A percentile compares a stretch with the other conserved stretches of the same genome.
Conservation (phyloP, 1,284 basidiomycete genomes). For the Paramarasmius palmivorus region DNA sequence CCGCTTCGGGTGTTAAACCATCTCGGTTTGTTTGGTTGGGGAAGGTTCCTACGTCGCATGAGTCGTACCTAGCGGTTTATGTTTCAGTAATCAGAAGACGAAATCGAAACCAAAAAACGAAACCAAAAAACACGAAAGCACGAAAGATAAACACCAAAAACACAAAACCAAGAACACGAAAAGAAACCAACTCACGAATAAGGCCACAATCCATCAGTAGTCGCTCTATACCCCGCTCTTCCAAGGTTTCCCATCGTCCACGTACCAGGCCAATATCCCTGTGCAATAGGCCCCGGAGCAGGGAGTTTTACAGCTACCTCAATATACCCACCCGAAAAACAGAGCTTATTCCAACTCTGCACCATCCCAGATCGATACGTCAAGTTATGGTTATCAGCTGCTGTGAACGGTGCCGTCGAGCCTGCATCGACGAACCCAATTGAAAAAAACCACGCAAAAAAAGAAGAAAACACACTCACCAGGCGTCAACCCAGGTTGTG, state of each 20-base stretch:
- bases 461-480: conserved; percentile 13
- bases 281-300: conserved; percentile 40
- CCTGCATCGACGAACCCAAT: no score
- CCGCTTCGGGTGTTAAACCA: conserved; percentile 52
- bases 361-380: conserved; percentile 71
- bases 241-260: conserved; percentile 95
- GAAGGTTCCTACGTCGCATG: conserved; percentile 79
- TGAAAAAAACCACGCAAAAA: no score
- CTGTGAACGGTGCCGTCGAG: conserved; percentile 44
- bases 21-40: conserved; percentile 66
- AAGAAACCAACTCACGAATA: conserved; percentile 37
- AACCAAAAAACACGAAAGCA: no score
- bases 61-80: conserved; percentile 50
- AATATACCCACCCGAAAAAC: conserved; percentile 49
- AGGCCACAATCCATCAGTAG: conserved; percentile 81
- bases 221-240: conserved; percentile 77
- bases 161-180: background rate
- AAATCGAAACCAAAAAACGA: no score
- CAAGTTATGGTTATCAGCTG: conserved; percentile 55
- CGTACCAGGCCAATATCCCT: conserved; percentile 55
- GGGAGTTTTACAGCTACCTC: conserved; percentile 18
- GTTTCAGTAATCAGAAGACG: background rate
- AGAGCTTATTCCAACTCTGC: conserved; percentile 85
- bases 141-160: no score
- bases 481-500: conserved; percentile 6